These are phyloP conservation scores for Dactylellina sp. DNA, from an alignment of 2,329 filamentous ascomycete genomes.

Conservation along the genomic window DNA sequence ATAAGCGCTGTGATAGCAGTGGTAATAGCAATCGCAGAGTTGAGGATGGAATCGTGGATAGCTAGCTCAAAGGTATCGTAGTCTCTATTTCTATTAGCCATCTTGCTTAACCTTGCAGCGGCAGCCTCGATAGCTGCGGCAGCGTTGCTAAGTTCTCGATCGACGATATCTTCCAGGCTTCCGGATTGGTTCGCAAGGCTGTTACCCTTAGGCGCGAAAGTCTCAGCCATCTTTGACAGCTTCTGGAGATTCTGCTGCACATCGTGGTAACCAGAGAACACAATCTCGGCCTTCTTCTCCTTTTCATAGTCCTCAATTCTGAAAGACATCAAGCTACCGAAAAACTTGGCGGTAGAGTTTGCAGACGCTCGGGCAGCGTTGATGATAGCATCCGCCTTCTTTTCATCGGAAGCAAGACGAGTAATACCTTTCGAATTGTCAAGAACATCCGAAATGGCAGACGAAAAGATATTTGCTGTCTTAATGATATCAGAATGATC, in stretches of 20 bases:
- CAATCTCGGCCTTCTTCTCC: conserved; percentile 93
- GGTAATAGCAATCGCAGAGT: conserved; percentile 91
- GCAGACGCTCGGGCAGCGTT: conserved; percentile 86
- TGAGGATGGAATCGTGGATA: conserved; percentile 94
- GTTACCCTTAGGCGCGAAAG: conserved; percentile 86
- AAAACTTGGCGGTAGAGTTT: conserved; percentile 89
- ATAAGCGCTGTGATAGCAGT: conserved; percentile 94
- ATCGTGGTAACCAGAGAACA: conserved; percentile 97
- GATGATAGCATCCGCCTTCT: conserved; percentile 87
- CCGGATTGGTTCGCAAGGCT: conserved; percentile 82
- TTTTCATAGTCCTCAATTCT: conserved; percentile 89
- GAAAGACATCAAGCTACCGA: conserved; percentile 93
- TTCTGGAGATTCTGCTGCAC: conserved; percentile 94
- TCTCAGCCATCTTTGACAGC: conserved; percentile 91
- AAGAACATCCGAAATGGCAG: conserved; percentile 90
- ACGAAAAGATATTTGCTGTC: conserved; percentile 88
- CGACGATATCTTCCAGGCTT: conserved; percentile 91
- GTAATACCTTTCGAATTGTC: conserved; percentile 96
- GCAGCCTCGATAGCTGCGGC: conserved; percentile 95
- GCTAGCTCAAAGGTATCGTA: conserved; percentile 96
- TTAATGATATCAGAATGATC: conserved; percentile 91
- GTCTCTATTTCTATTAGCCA: conserved; percentile 96
- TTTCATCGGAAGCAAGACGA: conserved; percentile 92
- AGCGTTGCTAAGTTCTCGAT: conserved; percentile 89
- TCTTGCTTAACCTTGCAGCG: conserved; percentile 85